Percentiles rank a stretch among this genome's conserved stretches.
phyloP scores from a whole-genome alignment of 2,329 filamentous ascomycete genomes.

The Calonectria crousiana region DNA sequence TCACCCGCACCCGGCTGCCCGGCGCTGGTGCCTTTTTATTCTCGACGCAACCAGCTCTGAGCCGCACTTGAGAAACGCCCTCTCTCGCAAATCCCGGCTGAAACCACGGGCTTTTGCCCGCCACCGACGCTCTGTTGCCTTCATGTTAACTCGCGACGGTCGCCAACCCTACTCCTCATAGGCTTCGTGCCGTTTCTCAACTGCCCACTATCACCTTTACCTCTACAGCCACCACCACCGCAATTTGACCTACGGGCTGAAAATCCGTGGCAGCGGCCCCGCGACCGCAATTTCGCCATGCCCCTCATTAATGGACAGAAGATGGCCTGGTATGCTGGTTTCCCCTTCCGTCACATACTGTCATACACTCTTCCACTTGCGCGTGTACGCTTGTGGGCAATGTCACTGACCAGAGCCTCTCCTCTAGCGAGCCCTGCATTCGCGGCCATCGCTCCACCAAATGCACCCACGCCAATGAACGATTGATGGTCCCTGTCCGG shows the following conservation, averaged over 20 bases:
- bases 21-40: constrained; percentile 10
- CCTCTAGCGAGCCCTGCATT: constrained; percentile 76
- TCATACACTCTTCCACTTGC: background rate
- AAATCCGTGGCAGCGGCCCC: constrained; percentile 31
- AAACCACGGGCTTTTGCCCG: background rate
- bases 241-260: constrained; percentile 9
- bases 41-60: constrained; percentile 9
- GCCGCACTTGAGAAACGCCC: constrained; percentile 19
- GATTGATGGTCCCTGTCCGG: constrained; percentile 77
- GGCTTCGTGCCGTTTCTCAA: constrained; percentile 32
- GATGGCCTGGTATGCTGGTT: constrained; percentile 76
- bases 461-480: constrained; percentile 76
- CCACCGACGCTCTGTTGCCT: constrained; percentile 22
- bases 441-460: constrained; percentile 82
- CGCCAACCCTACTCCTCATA: constrained; percentile 22
- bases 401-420: constrained; percentile 29
- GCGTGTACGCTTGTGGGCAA: background rate
- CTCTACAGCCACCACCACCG: background rate
- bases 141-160: constrained; percentile 33
- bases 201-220: constrained; percentile 25
- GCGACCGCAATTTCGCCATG: constrained; percentile 59
- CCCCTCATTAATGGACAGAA: constrained; percentile 77
- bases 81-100: background rate
- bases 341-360: background rate
- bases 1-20: constrained; percentile 19